These are phyloP conservation scores for Stevia rebaudiana DNA, from an alignment of 140 eudicot species.

Conservation along the genomic window DNA sequence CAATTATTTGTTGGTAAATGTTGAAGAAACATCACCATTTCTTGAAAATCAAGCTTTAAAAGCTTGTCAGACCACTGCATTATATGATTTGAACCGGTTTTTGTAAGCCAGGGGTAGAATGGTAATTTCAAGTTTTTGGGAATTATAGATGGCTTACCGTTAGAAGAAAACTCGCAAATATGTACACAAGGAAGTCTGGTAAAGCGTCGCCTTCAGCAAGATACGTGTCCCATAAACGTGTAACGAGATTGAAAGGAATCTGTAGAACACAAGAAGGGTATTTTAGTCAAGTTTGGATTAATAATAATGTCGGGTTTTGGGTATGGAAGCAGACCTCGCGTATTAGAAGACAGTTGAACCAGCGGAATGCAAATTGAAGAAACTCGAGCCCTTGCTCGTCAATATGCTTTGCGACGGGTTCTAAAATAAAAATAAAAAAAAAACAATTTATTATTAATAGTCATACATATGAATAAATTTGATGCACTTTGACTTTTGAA, in stretches of 20 bases:
- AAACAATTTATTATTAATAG: not conserved
- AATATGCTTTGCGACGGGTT: constrained; percentile 88
- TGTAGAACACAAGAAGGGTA: constrained; percentile 16
- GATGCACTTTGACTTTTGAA: not conserved
- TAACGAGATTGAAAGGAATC: constrained; percentile 90
- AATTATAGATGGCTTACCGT: constrained; percentile 46
- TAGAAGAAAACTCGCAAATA: constrained; percentile 84
- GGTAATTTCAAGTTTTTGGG: not conserved
- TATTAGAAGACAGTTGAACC: constrained; percentile 97
- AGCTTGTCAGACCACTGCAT: constrained; percentile 95
- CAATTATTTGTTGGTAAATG: constrained; percentile 85
- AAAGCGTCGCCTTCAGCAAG: constrained; percentile 98
- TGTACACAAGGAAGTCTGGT: constrained; percentile 91
- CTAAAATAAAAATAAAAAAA: constrained; percentile 32
- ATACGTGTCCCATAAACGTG: constrained; percentile 97
- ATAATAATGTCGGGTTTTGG: not conserved
- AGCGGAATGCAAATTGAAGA: constrained; percentile 98
- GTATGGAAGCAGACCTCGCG: constrained; percentile 62
- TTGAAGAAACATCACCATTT: constrained; percentile 97
- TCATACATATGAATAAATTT: not conserved
- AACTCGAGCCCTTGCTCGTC: constrained; percentile 98
- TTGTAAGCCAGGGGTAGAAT: constrained; percentile 1
- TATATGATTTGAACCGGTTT: not conserved
- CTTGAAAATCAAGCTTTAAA: constrained; percentile 85
- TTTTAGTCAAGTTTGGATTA: not conserved